phyloP scores from a whole-genome alignment of 2,329 filamentous ascomycete species.

The Plenodomus lindquistii region DNA sequence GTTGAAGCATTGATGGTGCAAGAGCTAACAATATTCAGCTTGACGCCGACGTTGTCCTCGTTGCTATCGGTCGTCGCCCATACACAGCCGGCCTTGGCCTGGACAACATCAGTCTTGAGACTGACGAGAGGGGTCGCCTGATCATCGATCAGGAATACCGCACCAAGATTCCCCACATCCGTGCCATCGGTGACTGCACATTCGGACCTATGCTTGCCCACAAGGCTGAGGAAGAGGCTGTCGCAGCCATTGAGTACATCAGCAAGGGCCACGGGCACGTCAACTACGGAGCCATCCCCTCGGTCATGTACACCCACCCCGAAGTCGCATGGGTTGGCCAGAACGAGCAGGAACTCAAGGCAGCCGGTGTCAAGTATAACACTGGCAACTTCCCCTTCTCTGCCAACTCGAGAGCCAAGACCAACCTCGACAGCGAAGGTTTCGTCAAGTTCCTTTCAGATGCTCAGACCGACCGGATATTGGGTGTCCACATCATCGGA shows the following conservation, averaged over 20 bases:
- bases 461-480: conserved; percentile 91
- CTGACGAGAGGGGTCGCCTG: conserved; percentile 89
- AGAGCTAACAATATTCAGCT: conserved; percentile 60
- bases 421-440: conserved; percentile 93
- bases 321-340: conserved; percentile 99
- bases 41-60: conserved; percentile 92
- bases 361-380: conserved; percentile 86
- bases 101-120: conserved; percentile 90
- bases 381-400: conserved; percentile 94
- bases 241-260: conserved; percentile 94
- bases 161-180: conserved; percentile 96
- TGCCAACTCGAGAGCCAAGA: conserved; percentile 98
- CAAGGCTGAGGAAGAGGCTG: conserved; percentile 98
- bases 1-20: neutral
- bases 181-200: conserved; percentile 92
- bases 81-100: conserved; percentile 91
- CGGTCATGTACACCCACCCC: conserved; percentile 99
- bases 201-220: conserved; percentile 99
- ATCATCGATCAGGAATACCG: conserved; percentile 99
- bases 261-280: conserved; percentile 98
- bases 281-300: conserved; percentile 97
- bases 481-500: conserved; percentile 96
- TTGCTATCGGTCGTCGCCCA: conserved; percentile 93
- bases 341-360: conserved; percentile 95
- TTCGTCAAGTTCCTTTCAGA: conserved; percentile 97